A percentile compares a stretch with the other conserved stretches of the same genome.
Conservation (phyloP, 2,329 filamentous ascomycete genomes). For the Trichoderma atroviride region DNA sequence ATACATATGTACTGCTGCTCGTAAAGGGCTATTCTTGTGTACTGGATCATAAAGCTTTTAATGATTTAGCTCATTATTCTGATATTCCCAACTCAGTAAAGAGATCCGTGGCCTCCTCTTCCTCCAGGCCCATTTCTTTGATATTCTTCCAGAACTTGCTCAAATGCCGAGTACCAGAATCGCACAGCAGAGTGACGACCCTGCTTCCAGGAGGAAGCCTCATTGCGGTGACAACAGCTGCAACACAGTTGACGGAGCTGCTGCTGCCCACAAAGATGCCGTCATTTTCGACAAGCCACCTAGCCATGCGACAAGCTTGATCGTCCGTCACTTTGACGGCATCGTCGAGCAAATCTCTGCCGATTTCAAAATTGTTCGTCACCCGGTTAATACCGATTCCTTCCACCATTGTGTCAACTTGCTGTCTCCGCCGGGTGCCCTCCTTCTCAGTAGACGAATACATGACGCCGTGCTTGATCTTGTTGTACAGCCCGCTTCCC, state of each 20-base stretch:
- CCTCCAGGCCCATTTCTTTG: conserved; percentile 68
- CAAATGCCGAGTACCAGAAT: conserved; percentile 78
- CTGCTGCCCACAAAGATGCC: conserved; percentile 94
- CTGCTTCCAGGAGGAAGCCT: conserved; percentile 62
- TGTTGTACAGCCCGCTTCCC: conserved; percentile 90
- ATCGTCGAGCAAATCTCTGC: conserved; percentile 83
- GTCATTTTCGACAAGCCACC: conserved; percentile 93
- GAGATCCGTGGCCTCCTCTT: conserved; percentile 53
- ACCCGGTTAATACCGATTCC: conserved; percentile 93
- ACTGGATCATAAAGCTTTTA: neutral
- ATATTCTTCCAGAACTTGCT: conserved; percentile 84
- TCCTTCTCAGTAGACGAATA: conserved; percentile 87
- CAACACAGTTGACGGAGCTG: conserved; percentile 94
- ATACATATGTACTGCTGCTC: neutral
- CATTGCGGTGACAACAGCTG: conserved; percentile 70
- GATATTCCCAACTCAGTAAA: conserved; percentile 54
- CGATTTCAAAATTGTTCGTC: conserved; percentile 91
- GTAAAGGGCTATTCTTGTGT: neutral
- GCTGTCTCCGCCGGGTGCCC: conserved; percentile 83
- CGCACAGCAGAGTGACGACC: conserved; percentile 83
- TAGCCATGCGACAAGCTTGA: conserved; percentile 91
- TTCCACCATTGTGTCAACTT: conserved; percentile 95
- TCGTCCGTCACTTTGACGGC: conserved; percentile 85
- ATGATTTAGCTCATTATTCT: conserved; percentile 5
- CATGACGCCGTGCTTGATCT: conserved; percentile 92